These are phyloP conservation scores for Cyberlindnera americana DNA, from an alignment of 805 yeast genomes.

Conservation along the genomic window DNA sequence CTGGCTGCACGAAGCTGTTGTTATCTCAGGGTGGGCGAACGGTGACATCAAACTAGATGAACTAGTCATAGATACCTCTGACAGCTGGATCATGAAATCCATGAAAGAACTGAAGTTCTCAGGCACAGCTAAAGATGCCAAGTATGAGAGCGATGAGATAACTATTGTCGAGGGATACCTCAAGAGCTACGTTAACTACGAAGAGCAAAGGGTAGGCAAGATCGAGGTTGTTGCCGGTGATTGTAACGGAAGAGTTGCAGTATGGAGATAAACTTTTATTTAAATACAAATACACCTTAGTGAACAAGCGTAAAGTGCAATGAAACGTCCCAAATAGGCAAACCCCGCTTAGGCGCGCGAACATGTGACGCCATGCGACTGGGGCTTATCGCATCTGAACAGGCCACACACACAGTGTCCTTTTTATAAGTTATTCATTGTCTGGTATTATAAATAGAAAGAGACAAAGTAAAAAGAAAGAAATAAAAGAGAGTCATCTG, in stretches of 20 bases:
- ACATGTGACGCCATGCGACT: too few species aligned
- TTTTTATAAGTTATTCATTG: too few species aligned
- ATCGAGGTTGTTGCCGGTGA: constrained; percentile 53
- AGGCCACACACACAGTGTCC: too few species aligned
- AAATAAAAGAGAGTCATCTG: too few species aligned
- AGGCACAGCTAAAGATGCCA: constrained; percentile 15
- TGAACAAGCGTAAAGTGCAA: too few species aligned
- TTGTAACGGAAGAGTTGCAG: constrained; percentile 45
- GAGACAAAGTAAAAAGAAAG: too few species aligned
- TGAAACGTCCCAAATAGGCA: too few species aligned
- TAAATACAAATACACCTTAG: background rate
- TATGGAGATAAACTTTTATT: constrained; percentile 34
- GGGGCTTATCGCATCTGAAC: too few species aligned
- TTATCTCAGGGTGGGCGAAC: constrained; percentile 35
- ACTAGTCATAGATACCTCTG: constrained; percentile 21
- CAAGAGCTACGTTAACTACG: constrained; percentile 30
- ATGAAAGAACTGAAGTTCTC: constrained; percentile 25
- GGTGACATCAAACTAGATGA: constrained; percentile 32
- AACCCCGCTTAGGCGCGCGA: too few species aligned
- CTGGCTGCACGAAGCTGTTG: constrained; percentile 35
- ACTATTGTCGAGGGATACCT: constrained; percentile 34
- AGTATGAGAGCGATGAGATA: constrained; percentile 21
- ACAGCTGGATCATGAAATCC: constrained; percentile 25
- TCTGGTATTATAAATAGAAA: background rate
- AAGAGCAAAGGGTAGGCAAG: constrained; percentile 36